Conservation (phyloP, 305 asterid species). For the Fraxinus greggii region DNA sequence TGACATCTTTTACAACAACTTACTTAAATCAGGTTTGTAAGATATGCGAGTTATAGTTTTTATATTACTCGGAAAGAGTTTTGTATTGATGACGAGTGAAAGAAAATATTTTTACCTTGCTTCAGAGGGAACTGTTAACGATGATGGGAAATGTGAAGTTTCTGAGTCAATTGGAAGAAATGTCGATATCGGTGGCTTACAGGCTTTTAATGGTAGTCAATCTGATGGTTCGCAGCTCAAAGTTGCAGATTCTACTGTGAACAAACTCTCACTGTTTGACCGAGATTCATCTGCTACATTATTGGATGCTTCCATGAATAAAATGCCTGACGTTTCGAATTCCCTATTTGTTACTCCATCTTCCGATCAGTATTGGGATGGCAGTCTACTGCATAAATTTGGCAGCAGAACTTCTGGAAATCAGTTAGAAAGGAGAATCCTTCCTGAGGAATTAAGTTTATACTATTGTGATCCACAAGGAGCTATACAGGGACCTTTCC, state of each 20-base stretch:
- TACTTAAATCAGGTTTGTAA: slow-evolving; percentile 33
- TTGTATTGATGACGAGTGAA: slow-evolving; percentile 24
- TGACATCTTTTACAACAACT: slow-evolving; percentile 33
- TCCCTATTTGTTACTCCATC: slow-evolving; percentile 37
- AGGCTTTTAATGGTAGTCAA: slow-evolving; percentile 34
- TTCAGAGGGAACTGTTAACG: slow-evolving; percentile 39
- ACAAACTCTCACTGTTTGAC: slow-evolving; percentile 40
- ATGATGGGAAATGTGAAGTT: slow-evolving; percentile 34
- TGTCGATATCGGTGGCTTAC: slow-evolving; percentile 28
- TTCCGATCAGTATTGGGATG: slow-evolving; percentile 56
- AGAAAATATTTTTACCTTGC: neutral
- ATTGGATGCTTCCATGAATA: slow-evolving; percentile 35
- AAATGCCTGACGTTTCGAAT: slow-evolving; percentile 45
- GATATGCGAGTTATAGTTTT: slow-evolving; percentile 26
- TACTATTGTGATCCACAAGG: slow-evolving; percentile 95
- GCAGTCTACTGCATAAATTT: slow-evolving; percentile 34
- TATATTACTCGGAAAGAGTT: slow-evolving; percentile 4
- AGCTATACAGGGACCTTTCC: slow-evolving; percentile 96
- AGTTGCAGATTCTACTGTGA: slow-evolving; percentile 36
- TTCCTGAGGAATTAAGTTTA: slow-evolving; percentile 85
- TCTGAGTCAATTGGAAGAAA: slow-evolving; percentile 39
- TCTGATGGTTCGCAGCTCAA: slow-evolving; percentile 39
- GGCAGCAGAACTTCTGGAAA: slow-evolving; percentile 39
- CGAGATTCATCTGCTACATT: slow-evolving; percentile 27
- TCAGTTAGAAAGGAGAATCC: slow-evolving; percentile 49